phyloP scores from a whole-genome alignment of 768 basidiomycete genomes.

The Gloeophyllum trabeum region DNA sequence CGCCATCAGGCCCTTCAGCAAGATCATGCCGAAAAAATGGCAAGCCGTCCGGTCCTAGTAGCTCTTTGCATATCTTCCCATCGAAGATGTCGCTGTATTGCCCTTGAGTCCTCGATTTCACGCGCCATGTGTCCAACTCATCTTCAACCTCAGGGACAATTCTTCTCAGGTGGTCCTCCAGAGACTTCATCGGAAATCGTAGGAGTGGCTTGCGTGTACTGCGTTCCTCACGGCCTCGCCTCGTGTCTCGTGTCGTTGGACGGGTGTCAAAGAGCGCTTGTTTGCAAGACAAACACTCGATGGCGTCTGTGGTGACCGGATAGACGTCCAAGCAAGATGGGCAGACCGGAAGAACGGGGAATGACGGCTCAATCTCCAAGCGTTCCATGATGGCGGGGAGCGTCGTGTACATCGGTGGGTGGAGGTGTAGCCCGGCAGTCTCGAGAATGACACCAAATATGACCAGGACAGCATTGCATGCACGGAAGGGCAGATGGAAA shows the following conservation, averaged over 20 bases:
- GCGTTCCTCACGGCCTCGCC: background rate
- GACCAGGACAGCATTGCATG: slow-evolving; percentile 13
- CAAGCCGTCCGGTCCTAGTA: slow-evolving; percentile 14
- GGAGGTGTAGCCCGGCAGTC: slow-evolving; percentile 2
- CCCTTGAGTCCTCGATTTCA: slow-evolving; percentile 2
- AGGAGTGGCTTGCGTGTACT: slow-evolving; percentile 1
- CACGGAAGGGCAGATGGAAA: slow-evolving; percentile 15
- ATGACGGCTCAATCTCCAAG: slow-evolving; percentile 9
- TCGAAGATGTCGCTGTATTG: slow-evolving; percentile 17
- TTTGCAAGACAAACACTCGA: background rate
- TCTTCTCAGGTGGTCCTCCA: slow-evolving; percentile 8
- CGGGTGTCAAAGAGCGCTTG: background rate
- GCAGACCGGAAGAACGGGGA: slow-evolving; percentile 13
- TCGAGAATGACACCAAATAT: slow-evolving; percentile 9
- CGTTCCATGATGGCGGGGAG: slow-evolving; percentile 10
- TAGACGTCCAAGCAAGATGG: slow-evolving; percentile 13
- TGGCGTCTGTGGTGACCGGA: background rate
- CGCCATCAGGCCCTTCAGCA: slow-evolving; percentile 8
- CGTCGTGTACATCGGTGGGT: slow-evolving; percentile 9
- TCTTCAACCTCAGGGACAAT: slow-evolving; percentile 17
- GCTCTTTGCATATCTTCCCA: slow-evolving; percentile 13
- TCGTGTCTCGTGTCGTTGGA: background rate
- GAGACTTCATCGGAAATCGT: slow-evolving; percentile 3
- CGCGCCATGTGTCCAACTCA: slow-evolving; percentile 9
- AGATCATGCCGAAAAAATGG: slow-evolving; percentile 16